Conservation (phyloP, 2,329 filamentous ascomycete species). For the Trichophyton rubrum region DNA sequence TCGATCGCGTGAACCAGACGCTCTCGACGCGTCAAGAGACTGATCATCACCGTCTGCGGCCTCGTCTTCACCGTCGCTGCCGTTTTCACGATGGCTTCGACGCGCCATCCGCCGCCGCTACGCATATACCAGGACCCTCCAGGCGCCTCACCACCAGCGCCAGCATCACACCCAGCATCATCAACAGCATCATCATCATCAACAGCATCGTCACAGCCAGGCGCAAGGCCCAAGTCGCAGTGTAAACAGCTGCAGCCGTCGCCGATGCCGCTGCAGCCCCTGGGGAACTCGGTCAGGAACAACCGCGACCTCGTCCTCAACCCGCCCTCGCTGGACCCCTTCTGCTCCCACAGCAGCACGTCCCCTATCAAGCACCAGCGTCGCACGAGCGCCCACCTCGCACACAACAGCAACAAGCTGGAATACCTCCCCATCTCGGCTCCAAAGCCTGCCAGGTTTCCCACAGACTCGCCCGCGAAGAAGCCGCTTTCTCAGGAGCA, state of each 20-base stretch:
- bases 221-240: constrained; percentile 16
- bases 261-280: constrained; percentile 37
- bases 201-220: constrained; percentile 14
- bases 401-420: constrained; percentile 30
- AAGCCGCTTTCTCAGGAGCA: constrained; percentile 22
- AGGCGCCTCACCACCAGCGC: constrained; percentile 27
- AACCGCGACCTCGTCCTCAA: constrained; percentile 56
- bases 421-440: constrained; percentile 49
- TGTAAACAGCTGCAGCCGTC: constrained; percentile 40
- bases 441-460: constrained; percentile 32
- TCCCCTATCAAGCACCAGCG: constrained; percentile 58
- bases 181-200: constrained; percentile 22
- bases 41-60: constrained; percentile 7
- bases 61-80: constrained; percentile 8
- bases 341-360: constrained; percentile 31
- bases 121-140: constrained; percentile 47
- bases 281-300: constrained; percentile 22
- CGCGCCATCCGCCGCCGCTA: constrained; percentile 35
- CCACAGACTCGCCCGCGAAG: constrained; percentile 39
- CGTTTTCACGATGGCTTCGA: constrained; percentile 26
- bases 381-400: constrained; percentile 32
- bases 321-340: constrained; percentile 39
- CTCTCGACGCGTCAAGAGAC: constrained; percentile 22
- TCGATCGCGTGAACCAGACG: constrained; percentile 1
- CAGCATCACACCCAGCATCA: constrained; percentile 15